These are phyloP conservation scores for Platanthera zijinensis DNA, from an alignment of 106 monocot genomes.

Conservation along the genomic window DNA sequence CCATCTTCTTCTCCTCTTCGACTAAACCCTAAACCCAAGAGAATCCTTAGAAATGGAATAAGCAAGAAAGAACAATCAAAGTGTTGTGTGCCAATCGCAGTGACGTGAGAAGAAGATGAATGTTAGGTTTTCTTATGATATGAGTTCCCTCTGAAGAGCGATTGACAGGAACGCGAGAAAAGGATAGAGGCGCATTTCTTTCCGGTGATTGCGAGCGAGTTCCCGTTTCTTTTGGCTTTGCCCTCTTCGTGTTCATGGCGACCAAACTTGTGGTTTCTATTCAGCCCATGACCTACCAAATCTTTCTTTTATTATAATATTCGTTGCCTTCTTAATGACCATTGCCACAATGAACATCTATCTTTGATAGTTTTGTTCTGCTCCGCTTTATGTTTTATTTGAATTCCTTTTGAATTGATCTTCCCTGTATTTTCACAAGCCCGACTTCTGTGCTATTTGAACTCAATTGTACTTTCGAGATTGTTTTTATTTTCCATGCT, in stretches of 20 bases:
- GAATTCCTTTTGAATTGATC: too few species aligned
- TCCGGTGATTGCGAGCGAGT: background rate
- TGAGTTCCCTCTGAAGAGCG: background rate
- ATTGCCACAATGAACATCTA: too few species aligned
- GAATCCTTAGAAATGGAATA: background rate
- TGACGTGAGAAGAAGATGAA: background rate
- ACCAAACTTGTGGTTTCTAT: slow-evolving; percentile 29
- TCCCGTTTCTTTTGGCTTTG: background rate
- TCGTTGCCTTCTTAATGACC: too few species aligned
- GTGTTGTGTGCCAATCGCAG: background rate
- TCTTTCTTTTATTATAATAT: background rate
- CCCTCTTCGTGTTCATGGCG: slow-evolving; percentile 15
- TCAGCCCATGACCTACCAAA: background rate
- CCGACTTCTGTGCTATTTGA: too few species aligned
- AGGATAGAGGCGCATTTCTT: background rate
- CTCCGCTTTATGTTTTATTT: too few species aligned
- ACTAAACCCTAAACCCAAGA: background rate
- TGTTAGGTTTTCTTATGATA: background rate
- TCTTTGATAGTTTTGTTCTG: too few species aligned
- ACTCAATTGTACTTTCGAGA: too few species aligned
- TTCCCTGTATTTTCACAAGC: too few species aligned
- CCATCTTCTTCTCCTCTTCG: slow-evolving; percentile 1
- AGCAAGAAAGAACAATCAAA: background rate
- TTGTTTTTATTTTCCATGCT: too few species aligned
- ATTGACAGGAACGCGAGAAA: background rate